Conservation (phyloP, 2,329 filamentous ascomycete species). For the Penicillium sp. region DNA sequence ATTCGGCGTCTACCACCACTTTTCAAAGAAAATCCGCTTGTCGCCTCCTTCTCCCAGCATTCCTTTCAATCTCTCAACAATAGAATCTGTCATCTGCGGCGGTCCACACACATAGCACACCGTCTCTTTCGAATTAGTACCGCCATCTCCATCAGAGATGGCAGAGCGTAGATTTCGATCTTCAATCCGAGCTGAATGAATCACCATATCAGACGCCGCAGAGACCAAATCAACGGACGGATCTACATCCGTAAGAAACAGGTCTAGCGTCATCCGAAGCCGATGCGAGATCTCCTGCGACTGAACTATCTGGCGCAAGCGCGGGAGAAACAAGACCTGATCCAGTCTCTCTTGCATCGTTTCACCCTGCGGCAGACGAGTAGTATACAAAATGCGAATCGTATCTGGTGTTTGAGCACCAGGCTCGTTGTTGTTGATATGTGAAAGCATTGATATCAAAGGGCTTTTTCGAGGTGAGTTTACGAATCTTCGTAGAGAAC, state of each 20-base stretch:
- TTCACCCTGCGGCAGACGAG: slow-evolving; percentile 39
- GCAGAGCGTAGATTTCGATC: slow-evolving; percentile 39
- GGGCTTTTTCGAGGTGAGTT: slow-evolving; percentile 50
- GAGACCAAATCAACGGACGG: slow-evolving; percentile 7
- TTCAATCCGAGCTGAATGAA: slow-evolving; percentile 37
- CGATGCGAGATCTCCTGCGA: slow-evolving; percentile 29
- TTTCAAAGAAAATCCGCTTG: slow-evolving; percentile 59
- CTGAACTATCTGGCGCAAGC: slow-evolving; percentile 43
- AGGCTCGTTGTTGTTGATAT: slow-evolving; percentile 49
- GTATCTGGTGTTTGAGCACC: slow-evolving; percentile 45
- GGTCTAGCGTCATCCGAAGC: slow-evolving; percentile 34
- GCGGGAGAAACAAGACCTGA: slow-evolving; percentile 51
- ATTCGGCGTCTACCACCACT: slow-evolving; percentile 60
- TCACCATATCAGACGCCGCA: slow-evolving; percentile 26
- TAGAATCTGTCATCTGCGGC: slow-evolving; percentile 68
- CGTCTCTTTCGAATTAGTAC: slow-evolving; percentile 35
- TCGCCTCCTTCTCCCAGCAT: slow-evolving; percentile 46
- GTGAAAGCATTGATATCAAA: slow-evolving; percentile 71
- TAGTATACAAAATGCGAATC: slow-evolving; percentile 67
- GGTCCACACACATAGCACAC: slow-evolving; percentile 70
- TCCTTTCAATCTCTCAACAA: slow-evolving; percentile 50
- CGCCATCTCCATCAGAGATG: slow-evolving; percentile 31
- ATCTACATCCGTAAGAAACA: slow-evolving; percentile 36
- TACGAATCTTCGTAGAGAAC: background rate
- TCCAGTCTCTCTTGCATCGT: slow-evolving; percentile 20